A percentile compares a stretch with the other conserved stretches of the same genome.
Conservation (phyloP, 2,329 filamentous ascomycete genomes). For the Scedosporium dehoogii region DNA sequence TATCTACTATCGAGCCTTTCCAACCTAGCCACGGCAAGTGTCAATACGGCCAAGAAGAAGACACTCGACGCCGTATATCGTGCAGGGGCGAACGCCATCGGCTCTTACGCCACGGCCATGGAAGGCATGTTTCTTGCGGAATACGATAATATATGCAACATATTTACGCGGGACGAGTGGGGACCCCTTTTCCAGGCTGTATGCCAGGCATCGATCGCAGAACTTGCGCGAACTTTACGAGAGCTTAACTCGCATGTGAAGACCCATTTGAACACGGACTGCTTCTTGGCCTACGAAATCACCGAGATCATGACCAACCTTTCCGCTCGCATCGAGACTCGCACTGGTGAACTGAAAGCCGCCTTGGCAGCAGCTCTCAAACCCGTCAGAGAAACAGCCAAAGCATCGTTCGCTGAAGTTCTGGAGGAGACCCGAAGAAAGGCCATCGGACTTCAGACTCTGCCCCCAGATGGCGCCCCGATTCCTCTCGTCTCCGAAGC, state of each 20-base stretch:
- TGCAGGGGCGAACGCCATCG: conserved; percentile 82
- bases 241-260: conserved; percentile 89
- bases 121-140: conserved; percentile 82
- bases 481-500: conserved; percentile 72
- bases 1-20: conserved; percentile 76
- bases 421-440: conserved; percentile 73
- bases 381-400: conserved; percentile 85
- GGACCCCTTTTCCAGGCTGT: conserved; percentile 68
- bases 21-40: conserved; percentile 78
- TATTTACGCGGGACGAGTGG: conserved; percentile 84
- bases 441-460: conserved; percentile 50
- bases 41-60: conserved; percentile 75
- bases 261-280: conserved; percentile 77
- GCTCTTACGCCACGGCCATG: conserved; percentile 77
- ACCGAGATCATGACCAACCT: conserved; percentile 79
- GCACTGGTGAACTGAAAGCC: conserved; percentile 76
- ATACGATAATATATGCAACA: conserved; percentile 78
- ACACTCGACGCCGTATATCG: conserved; percentile 75
- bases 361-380: conserved; percentile 77
- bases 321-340: conserved; percentile 67
- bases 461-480: conserved; percentile 71
- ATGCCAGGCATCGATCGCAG: conserved; percentile 66
- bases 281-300: conserved; percentile 90
- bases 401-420: conserved; percentile 71
- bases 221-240: conserved; percentile 75